Percentiles rank a stretch among this genome's conserved stretches.
These are phyloP conservation scores for Mollisiaceae sp. DNA, from an alignment of 2,329 filamentous ascomycete genomes.

Conservation along the genomic window DNA sequence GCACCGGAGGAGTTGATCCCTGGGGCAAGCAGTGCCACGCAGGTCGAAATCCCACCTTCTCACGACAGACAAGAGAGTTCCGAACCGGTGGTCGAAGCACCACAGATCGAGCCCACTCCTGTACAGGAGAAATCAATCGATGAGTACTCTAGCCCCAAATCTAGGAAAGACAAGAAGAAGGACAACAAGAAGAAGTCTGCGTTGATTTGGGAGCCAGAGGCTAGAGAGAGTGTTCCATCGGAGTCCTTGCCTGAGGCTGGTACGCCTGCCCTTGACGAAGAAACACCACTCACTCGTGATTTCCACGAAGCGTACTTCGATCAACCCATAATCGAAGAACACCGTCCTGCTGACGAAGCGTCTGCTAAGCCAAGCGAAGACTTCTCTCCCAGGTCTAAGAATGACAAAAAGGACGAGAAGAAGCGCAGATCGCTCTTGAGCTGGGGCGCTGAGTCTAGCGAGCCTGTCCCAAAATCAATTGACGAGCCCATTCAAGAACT, in stretches of 20 bases:
- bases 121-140: slow-evolving; percentile 5
- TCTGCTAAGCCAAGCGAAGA: not conserved
- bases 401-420: slow-evolving; percentile 15
- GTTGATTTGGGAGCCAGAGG: slow-evolving; percentile 17
- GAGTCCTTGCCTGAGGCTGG: slow-evolving; percentile 1
- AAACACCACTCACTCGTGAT: not conserved
- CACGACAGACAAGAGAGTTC: not conserved
- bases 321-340: not conserved
- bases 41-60: slow-evolving; percentile 1
- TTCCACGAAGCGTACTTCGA: slow-evolving; percentile 8
- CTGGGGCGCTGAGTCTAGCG: not conserved
- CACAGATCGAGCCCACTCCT: not conserved
- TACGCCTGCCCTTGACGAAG: not conserved
- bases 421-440: slow-evolving; percentile 7
- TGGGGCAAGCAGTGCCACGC: not conserved
- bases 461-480: not conserved
- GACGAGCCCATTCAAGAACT: not conserved
- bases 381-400: slow-evolving; percentile 13
- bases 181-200: slow-evolving; percentile 32
- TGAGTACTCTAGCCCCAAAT: slow-evolving; percentile 13
- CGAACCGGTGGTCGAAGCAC: not conserved
- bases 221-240: slow-evolving; percentile 20
- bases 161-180: slow-evolving; percentile 25
- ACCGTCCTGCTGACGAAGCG: not conserved
- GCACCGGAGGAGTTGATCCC: not conserved